These are phyloP conservation scores for Coemansia sp. DNA, from an alignment of 192 early-diverging fungal species.

Conservation along the genomic window DNA sequence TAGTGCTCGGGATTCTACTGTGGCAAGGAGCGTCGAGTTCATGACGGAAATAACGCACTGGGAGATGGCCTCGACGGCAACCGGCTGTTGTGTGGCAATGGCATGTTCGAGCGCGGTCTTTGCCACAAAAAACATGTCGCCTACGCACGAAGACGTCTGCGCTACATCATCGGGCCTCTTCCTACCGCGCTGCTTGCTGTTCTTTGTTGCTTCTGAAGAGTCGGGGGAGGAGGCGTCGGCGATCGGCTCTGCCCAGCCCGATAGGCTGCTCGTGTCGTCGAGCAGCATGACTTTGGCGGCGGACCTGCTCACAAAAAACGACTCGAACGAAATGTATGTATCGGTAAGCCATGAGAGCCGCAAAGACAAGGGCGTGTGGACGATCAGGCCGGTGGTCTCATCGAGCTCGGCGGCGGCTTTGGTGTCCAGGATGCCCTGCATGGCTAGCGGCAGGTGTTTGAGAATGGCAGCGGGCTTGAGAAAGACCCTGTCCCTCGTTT, in stretches of 20 bases:
- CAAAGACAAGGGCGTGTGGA: slow-evolving; percentile 23
- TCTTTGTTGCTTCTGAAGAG: neutral
- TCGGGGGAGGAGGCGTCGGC: slow-evolving; percentile 3
- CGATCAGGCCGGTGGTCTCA: slow-evolving; percentile 24
- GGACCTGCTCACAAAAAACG: slow-evolving; percentile 33
- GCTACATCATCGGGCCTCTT: neutral
- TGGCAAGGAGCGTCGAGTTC: slow-evolving; percentile 23
- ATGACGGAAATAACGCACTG: slow-evolving; percentile 58
- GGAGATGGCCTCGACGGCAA: slow-evolving; percentile 67
- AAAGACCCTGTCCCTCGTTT: slow-evolving; percentile 25
- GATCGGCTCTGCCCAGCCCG: slow-evolving; percentile 28
- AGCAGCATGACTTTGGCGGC: slow-evolving; percentile 43
- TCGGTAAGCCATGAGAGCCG: slow-evolving; percentile 39
- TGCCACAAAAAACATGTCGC: slow-evolving; percentile 91
- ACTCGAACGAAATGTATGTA: slow-evolving; percentile 36
- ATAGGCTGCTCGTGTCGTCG: slow-evolving; percentile 31
- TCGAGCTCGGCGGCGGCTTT: slow-evolving; percentile 6
- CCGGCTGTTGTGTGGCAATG: slow-evolving; percentile 68
- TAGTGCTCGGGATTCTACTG: slow-evolving; percentile 28
- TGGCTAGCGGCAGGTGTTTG: slow-evolving; percentile 18
- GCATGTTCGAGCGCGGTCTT: slow-evolving; percentile 71
- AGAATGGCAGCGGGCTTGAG: slow-evolving; percentile 12
- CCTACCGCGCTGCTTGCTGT: neutral
- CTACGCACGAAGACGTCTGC: slow-evolving; percentile 64
- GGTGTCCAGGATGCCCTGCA: slow-evolving; percentile 3